A percentile compares a stretch with the other conserved stretches of the same genome.
phyloP scores from a whole-genome alignment of 768 basidiomycete genomes.

The Boletellus sp. region DNA sequence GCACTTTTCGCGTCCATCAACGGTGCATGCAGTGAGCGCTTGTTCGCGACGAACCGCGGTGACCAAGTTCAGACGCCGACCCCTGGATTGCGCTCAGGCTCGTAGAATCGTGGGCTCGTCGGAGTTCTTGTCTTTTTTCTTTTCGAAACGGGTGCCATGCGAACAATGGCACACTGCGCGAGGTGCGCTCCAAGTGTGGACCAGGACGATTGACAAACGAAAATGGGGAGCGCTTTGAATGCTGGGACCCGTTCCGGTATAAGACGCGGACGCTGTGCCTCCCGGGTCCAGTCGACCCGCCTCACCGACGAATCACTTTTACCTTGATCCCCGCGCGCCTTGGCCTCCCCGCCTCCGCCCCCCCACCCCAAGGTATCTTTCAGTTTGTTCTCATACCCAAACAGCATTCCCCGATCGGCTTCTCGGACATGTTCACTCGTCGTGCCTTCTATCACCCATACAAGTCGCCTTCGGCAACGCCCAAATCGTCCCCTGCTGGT shows the following conservation, averaged over 20 bases:
- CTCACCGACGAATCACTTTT: neutral
- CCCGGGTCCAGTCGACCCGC: neutral
- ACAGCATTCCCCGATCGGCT: neutral
- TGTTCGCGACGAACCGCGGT: neutral
- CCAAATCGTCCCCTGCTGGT: slow-evolving; percentile 23
- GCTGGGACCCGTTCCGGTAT: slow-evolving; percentile 11
- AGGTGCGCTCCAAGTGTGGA: neutral
- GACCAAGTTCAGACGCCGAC: too few species aligned
- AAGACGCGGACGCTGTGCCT: slow-evolving; percentile 8
- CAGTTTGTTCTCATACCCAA: neutral
- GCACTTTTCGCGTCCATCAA: neutral
- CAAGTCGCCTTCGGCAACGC: slow-evolving; percentile 7
- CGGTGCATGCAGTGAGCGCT: slow-evolving; percentile 7
- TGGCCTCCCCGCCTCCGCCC: too few species aligned
- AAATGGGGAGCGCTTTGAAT: slow-evolving; percentile 9
- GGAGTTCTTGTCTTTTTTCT: slow-evolving; percentile 2
- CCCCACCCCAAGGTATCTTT: neutral
- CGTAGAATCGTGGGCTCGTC: slow-evolving; percentile 4
- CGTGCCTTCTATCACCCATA: slow-evolving; percentile 12
- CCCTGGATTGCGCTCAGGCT: neutral
- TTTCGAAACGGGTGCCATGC: neutral
- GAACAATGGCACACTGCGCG: slow-evolving; percentile 16
- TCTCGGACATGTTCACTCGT: slow-evolving; percentile 18
- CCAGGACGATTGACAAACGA: slow-evolving; percentile 1
- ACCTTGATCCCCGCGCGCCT: too few species aligned